Evolutionary conservation across 140 eudicot species (phyloP).

Genomic region (Senecio squalidus): DNA sequence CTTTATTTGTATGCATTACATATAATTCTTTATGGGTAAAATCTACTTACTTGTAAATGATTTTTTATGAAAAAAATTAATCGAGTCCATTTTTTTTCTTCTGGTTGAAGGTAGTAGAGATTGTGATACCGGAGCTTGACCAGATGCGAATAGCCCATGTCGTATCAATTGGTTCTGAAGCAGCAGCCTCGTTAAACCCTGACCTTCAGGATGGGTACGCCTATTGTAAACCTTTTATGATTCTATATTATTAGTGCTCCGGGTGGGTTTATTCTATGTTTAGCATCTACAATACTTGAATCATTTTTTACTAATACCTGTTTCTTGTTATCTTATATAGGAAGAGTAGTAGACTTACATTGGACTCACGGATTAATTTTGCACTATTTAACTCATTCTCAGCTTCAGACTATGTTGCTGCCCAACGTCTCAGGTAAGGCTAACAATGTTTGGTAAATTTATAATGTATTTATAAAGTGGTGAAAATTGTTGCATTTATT

Average conservation of each 20-base stretch:
- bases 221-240: too few species aligned
- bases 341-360: conserved; percentile 51
- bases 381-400: conserved; percentile 80
- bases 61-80: too few species aligned
- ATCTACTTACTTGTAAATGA: too few species aligned
- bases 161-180: conserved; percentile 88
- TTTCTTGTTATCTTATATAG: conserved; percentile 33
- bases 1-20: background rate
- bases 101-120: conserved; percentile 59
- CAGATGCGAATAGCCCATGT: conserved; percentile 81
- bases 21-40: conserved; percentile 7
- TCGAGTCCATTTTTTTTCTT: too few species aligned
- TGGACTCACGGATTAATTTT: conserved; percentile 69
- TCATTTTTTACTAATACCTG: conserved; percentile 4
- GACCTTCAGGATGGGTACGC: conserved; percentile 64
- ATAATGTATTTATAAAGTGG: background rate
- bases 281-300: background rate
- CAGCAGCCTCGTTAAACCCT: conserved; percentile 30
- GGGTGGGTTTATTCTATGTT: background rate
- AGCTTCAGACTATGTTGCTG: conserved; percentile 86
- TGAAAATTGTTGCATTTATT: background rate
- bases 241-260: too few species aligned
- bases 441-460: background rate
- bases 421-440: conserved; percentile 87
- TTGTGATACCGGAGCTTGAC: conserved; percentile 76